phyloP scores from a whole-genome alignment of 495 filamentous ascomycete genomes.

The Rusavskia elegans region DNA sequence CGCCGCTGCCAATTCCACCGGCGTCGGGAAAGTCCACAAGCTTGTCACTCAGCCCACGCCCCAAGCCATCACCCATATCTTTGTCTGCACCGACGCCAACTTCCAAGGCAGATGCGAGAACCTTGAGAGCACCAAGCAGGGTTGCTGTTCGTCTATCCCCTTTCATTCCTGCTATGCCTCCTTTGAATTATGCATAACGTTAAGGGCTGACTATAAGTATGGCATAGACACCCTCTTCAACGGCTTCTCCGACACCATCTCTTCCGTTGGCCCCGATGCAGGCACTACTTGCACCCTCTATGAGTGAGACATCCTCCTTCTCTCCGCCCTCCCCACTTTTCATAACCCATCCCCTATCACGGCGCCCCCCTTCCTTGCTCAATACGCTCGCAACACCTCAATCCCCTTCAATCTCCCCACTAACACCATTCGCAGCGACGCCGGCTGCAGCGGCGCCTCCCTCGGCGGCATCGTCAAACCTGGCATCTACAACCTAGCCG shows the following conservation, averaged over 20 bases:
- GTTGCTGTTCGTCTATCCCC: background rate
- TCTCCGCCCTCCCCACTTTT: too few species aligned
- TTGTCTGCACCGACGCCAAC: background rate
- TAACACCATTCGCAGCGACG: background rate
- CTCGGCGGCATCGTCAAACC: background rate
- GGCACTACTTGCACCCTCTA: background rate
- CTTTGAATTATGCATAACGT: too few species aligned
- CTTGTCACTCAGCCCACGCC: background rate
- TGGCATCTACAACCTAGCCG: background rate
- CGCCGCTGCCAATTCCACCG: background rate
- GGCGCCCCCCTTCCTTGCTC: too few species aligned
- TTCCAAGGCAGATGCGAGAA: background rate
- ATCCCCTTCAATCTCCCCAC: too few species aligned
- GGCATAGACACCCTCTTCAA: background rate
- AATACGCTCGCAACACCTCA: too few species aligned
- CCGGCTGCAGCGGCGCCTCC: background rate
- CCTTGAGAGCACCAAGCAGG: slow-evolving; percentile 8
- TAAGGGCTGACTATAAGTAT: background rate
- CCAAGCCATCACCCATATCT: background rate
- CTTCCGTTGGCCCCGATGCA: background rate
- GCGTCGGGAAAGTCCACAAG: background rate
- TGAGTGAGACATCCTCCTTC: background rate
- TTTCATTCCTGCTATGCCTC: background rate
- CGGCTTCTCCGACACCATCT: background rate
- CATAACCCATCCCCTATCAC: too few species aligned